phyloP scores from a whole-genome alignment of 1,284 basidiomycete species.

The Cerioporus squamosus region DNA sequence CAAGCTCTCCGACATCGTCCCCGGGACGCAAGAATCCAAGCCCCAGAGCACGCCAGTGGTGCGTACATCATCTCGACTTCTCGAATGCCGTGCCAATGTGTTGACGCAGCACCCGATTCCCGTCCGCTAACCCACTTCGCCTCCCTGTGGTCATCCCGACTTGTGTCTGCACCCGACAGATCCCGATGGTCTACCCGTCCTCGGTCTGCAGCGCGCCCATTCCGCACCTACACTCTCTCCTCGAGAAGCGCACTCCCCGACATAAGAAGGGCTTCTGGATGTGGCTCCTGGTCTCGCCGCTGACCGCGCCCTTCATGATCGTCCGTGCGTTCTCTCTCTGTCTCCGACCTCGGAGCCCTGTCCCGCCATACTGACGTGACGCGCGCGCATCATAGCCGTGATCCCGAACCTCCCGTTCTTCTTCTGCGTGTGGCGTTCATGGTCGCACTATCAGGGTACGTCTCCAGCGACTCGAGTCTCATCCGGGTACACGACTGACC shows the following conservation, averaged over 20 bases:
- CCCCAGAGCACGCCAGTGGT: conserved; percentile 23
- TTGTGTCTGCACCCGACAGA: conserved; percentile 42
- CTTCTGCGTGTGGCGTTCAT: conserved; percentile 82
- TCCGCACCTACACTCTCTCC: conserved; percentile 53
- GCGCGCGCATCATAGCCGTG: conserved; percentile 50
- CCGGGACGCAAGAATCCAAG: conserved; percentile 17
- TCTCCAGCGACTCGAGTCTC: background rate
- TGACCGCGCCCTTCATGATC: conserved; percentile 74
- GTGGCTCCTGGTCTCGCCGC: conserved; percentile 66
- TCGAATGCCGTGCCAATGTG: conserved; percentile 18
- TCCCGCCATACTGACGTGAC: background rate
- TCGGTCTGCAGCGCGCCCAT: conserved; percentile 54
- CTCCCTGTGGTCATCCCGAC: background rate
- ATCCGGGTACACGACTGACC: background rate
- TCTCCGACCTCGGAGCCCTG: too few species aligned
- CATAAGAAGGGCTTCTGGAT: conserved; percentile 68
- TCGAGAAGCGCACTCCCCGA: conserved; percentile 58
- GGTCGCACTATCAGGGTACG: conserved; percentile 80
- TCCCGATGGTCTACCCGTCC: conserved; percentile 72
- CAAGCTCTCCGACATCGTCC: conserved; percentile 31
- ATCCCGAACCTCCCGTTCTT: conserved; percentile 85
- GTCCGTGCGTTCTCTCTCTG: conserved; percentile 62
- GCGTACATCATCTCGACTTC: conserved; percentile 5
- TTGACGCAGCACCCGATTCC: conserved; percentile 19
- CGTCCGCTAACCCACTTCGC: background rate